phyloP scores from a whole-genome alignment of 768 basidiomycete species.

The Inosperma sp. region DNA sequence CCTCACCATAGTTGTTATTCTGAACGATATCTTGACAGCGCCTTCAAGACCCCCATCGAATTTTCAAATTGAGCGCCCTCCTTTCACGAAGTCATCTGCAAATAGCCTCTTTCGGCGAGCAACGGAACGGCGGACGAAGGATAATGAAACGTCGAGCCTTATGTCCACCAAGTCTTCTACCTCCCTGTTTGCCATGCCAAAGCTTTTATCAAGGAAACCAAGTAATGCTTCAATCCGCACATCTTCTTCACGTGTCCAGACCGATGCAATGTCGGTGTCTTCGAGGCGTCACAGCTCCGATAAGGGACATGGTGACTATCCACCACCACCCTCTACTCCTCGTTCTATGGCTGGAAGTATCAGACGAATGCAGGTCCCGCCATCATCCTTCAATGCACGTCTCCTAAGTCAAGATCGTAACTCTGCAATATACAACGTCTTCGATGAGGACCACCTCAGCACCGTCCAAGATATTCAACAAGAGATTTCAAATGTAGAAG shows the following conservation, averaged over 20 bases:
- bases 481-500: conserved; percentile 66
- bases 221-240: conserved; percentile 47
- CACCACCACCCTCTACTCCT: conserved; percentile 31
- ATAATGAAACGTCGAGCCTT: conserved; percentile 46
- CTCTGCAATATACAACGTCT: conserved; percentile 35
- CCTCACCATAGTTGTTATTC: not conserved
- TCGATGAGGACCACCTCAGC: conserved; percentile 54
- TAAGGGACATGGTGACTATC: conserved; percentile 25
- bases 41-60: conserved; percentile 35
- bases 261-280: conserved; percentile 41
- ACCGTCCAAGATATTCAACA: conserved; percentile 59
- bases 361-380: conserved; percentile 49
- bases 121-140: conserved; percentile 38
- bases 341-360: conserved; percentile 44
- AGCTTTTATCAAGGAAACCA: conserved; percentile 43
- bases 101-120: conserved; percentile 50
- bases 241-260: conserved; percentile 35
- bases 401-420: conserved; percentile 35
- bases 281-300: conserved; percentile 37
- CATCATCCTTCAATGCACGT: conserved; percentile 51
- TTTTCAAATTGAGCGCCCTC: conserved; percentile 42
- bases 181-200: conserved; percentile 36
- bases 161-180: conserved; percentile 35
- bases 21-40: conserved; percentile 20
- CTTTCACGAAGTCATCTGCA: conserved; percentile 50